Evolutionary conservation across 2,329 filamentous ascomycete genomes (phyloP), one percentile per base, ranked within the genome.

Genomic region (Scolecobasidium constrictum): DNA sequence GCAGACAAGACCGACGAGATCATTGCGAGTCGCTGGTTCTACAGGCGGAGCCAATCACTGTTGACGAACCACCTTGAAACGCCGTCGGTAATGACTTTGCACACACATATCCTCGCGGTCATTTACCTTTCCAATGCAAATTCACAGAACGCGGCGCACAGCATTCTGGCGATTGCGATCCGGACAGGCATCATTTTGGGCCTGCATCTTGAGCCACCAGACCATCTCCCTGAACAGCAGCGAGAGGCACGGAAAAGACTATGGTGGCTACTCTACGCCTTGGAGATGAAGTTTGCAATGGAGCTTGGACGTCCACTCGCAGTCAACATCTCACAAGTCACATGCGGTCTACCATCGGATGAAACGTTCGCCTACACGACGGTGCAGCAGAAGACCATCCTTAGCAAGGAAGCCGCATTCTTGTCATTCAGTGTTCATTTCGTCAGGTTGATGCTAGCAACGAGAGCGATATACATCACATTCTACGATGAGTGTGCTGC

Each of bases 181-280:
- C 61, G 68, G 7, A 65, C 60, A 1, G 70, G 68, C 3, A 59
- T 69, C 34, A 63, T 68, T 28, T 52, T 73, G 0, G 69, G 71
- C 0, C 54, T 74, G 3, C 69, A 73, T 52, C 49, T 64, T 1
- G 68, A 73, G 21, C 68, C 70, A 1, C 54, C 62, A 1, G 43
- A 47, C 6, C 47, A 53, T 38, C 46, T 67, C 38, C 53, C 63
- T 0, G 47, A 43, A 3, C 39, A 46, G 0, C 53, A 67, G 38
- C 49, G 60, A 15, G 69, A 73, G 47, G 52, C 71, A 45, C 65
- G 67, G 4, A 69, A 65, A 48, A 59, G 71, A 1, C 46, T 75
- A 11, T 77, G 72, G 72, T 75, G 70, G 70, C 55, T 56, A 1
- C 49, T 77, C 1, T 74, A 65, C 50, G 55, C 59, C 1, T 52